phyloP scores from a whole-genome alignment of 495 filamentous ascomycete species.

The Penicillium ochrochloron region DNA sequence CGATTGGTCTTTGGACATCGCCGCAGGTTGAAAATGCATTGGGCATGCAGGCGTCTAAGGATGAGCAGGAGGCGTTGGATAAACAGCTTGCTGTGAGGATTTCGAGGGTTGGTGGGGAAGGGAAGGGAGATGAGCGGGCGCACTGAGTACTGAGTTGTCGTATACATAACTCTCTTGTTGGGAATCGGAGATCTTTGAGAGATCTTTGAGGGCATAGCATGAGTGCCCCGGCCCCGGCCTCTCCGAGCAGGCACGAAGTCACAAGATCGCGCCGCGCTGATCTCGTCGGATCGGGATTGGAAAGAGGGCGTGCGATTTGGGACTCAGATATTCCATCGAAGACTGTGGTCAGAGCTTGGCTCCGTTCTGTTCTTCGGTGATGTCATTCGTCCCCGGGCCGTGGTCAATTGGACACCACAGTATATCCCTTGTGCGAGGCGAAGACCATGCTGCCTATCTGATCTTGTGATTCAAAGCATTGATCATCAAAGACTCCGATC shows the following conservation, averaged over 20 bases:
- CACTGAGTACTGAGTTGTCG: conserved; percentile 11
- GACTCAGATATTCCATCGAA: background rate
- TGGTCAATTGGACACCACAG: background rate
- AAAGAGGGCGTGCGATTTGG: conserved; percentile 3
- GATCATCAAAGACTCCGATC: background rate
- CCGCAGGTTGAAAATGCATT: conserved; percentile 65
- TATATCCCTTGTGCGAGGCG: background rate
- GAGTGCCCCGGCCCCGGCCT: background rate
- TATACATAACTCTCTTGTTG: too few relatives aligned
- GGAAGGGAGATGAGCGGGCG: conserved; percentile 16
- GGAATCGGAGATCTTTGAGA: background rate
- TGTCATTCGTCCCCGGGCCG: conserved; percentile 1
- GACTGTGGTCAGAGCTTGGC: conserved; percentile 5
- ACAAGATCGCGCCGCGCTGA: background rate
- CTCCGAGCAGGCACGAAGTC: background rate
- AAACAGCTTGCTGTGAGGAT: conserved; percentile 54
- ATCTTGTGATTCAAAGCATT: background rate
- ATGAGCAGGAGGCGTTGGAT: conserved; percentile 62
- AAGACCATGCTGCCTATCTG: background rate
- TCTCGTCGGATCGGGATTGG: conserved; percentile 7
- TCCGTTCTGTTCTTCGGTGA: background rate
- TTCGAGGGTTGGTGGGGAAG: conserved; percentile 38
- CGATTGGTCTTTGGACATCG: conserved; percentile 60
- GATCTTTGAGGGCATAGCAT: too few relatives aligned
- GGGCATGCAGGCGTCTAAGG: conserved; percentile 63